Evolutionary conservation across 208 protist species (phyloP), one percentile per base, ranked within the genome.

Genomic region (Leishmania major): DNA sequence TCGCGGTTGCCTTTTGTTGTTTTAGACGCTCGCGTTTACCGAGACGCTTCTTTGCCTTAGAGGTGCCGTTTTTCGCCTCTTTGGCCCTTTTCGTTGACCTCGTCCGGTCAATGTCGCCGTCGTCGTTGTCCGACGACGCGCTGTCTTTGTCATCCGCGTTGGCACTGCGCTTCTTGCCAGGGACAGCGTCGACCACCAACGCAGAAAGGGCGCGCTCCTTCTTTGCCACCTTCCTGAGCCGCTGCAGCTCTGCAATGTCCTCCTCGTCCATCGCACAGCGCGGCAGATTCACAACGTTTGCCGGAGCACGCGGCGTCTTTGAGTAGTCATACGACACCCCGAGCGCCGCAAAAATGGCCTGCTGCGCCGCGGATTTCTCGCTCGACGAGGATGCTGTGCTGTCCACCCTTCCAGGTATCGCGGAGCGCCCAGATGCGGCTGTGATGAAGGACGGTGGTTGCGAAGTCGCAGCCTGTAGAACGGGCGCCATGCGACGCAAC

Each of bases 401-500:
- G 25, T 17, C 4, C 10, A 6, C 45, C 10, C 22, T 15, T 6
- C 15, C 70, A 53, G 25, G 1, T 35, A 11, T 1, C 6, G 0
- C 28, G 43, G 70, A 55, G 28, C 8, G 25, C 10, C 1, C 45
- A 10, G 70, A 53, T 37, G 22, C 28, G 25, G 7, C 3, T 35
- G 67, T 72, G 19, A n/a, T 43, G 8, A 5, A 17, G 4, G 37
- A 47, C 8, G 37, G 19, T 10, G 5, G 7, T 10, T 15, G 7
- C 45, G 49, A 11, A 19, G 37, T 17, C 1, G 25, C 19, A 28
- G 59, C 13, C 28, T 79, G 77, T 37, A 93, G 72, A 31, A 97
- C 84, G 35, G 94, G 94, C 3, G 91, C 85, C 94, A 97, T 97
- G 75, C 94, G 91, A 28, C 94, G 92, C n/a, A 97, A 88, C 78